Percentiles rank a stretch among this genome's conserved stretches.
Conservation (phyloP, 148 eudicot species). For the Spergularia bocconei region DNA sequence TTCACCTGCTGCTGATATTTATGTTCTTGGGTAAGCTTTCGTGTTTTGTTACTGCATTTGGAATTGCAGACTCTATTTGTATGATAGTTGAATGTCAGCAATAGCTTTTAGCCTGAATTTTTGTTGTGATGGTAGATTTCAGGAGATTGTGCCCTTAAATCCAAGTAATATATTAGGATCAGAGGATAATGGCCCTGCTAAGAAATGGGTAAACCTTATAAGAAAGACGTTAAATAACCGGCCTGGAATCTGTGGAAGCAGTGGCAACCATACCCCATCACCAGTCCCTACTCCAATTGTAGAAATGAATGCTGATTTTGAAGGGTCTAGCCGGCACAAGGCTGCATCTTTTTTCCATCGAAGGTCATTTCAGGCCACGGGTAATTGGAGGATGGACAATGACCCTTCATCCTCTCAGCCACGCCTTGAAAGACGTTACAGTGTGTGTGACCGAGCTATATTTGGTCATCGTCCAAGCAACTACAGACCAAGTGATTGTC, state of each 20-base stretch:
- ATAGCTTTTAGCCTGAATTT: neutral
- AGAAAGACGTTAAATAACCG: conserved; percentile 73
- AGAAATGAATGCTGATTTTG: conserved; percentile 88
- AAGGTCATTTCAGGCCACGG: conserved; percentile 76
- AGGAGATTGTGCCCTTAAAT: conserved; percentile 90
- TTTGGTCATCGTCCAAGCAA: conserved; percentile 60
- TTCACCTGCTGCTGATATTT: conserved; percentile 91
- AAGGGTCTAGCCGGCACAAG: conserved; percentile 61
- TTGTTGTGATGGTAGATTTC: conserved; percentile 55
- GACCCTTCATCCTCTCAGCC: conserved; percentile 68
- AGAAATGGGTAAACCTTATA: conserved; percentile 72
- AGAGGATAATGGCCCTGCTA: conserved; percentile 94
- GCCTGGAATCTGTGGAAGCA: conserved; percentile 70
- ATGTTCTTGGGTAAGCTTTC: conserved; percentile 83
- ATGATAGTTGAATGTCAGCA: neutral
- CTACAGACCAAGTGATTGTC: conserved; percentile 48
- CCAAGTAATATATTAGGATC: conserved; percentile 90
- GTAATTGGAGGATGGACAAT: conserved; percentile 52
- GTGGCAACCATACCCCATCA: conserved; percentile 79
- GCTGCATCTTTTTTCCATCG: conserved; percentile 66
- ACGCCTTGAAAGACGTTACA: conserved; percentile 77
- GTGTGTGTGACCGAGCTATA: conserved; percentile 84
- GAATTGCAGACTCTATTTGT: neutral
- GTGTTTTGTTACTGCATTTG: neutral
- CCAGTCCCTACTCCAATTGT: conserved; percentile 81